Evolutionary conservation across 371 early-diverging fungal species (phyloP), one percentile per base, ranked within the genome.

Genomic region (Lichtheimia ramosa): DNA sequence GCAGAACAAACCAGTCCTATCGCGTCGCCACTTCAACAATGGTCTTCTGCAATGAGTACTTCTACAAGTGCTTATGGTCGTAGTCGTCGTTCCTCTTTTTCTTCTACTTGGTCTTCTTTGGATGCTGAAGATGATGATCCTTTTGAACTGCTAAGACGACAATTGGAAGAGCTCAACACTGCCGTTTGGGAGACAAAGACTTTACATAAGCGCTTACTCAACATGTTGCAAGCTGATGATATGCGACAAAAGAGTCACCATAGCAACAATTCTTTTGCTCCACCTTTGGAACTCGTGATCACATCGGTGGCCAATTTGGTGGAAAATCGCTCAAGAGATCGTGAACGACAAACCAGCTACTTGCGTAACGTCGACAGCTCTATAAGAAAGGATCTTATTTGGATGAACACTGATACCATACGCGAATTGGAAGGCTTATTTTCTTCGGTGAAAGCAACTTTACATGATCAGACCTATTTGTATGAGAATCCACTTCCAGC

Each of bases 101-200:
- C 70, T 3, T 70, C 70, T 8, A 62, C 62, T 8, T 62, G 62
- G 62, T 78, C 78, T 5, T 74, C 75, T 4, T 39, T 74, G 24
- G 61, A 66, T 49, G 56, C 52, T 14, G 74, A 73, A 56, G 78
- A 77, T 25, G 71, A 72, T 50, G 81, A 81, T 43, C 81, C 77
- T n/a, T 77, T 81, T 61, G 81, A 81, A 58, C 66, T 65, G 14
- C 65, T 81, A 28, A 77, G 74, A 52, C 60, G 74, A 54, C 81
- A 81, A 24, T 49, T 81, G 13, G 81, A 81, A 51, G 81, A 81
- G 24, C 58, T 75, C 34, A 75, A 77, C 61, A 71, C 72, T 42
- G 70, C 73, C 16, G 76, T 75, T 2, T 77, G 77, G 77, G 77
- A 81, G 58, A 77, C 77, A n/a, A 81, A 77, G 54, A 77, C 76